Percentiles rank a stretch among this genome's conserved stretches.
phyloP scores from a whole-genome alignment of 768 basidiomycete genomes.

The Megacollybia marginata region DNA sequence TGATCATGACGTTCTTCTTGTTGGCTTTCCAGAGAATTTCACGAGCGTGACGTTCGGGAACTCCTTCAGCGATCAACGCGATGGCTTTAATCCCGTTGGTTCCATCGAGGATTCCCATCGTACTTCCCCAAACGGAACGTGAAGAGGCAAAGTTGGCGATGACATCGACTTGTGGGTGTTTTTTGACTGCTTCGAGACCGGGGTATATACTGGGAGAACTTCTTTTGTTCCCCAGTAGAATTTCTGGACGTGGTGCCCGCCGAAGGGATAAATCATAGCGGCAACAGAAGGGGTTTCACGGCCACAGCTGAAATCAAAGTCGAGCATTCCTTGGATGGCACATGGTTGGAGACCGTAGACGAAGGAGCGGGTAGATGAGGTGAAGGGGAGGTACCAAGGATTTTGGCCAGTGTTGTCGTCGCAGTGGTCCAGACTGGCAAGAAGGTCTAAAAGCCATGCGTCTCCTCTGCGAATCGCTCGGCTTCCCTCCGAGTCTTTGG shows the following conservation, averaged over 20 bases:
- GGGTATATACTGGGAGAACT: slow-evolving; percentile 56
- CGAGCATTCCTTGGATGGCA: slow-evolving; percentile 95
- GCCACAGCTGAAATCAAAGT: slow-evolving; percentile 98
- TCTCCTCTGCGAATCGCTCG: slow-evolving; percentile 92
- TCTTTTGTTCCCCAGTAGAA: slow-evolving; percentile 99
- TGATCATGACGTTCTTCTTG: slow-evolving; percentile 75
- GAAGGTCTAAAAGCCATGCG: slow-evolving; percentile 93
- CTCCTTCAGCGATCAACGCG: slow-evolving; percentile 97
- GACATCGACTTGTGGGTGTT: slow-evolving; percentile 95
- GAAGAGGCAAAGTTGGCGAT: slow-evolving; percentile 97
- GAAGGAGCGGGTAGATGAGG: slow-evolving; percentile 88
- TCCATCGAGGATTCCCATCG: slow-evolving; percentile 74
- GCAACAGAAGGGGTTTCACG: slow-evolving; percentile 87
- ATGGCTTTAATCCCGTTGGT: slow-evolving; percentile 47
- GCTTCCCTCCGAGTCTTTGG: slow-evolving; percentile 96
- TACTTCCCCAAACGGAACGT: slow-evolving; percentile 90
- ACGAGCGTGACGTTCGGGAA: slow-evolving; percentile 94
- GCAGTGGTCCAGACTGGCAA: slow-evolving; percentile 99
- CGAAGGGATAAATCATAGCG: slow-evolving; percentile 99
- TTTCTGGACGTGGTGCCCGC: slow-evolving; percentile 99
- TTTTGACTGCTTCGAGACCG: slow-evolving; percentile 85
- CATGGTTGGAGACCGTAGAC: slow-evolving; percentile 99
- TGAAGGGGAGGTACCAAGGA: slow-evolving; percentile 87
- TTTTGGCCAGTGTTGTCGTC: slow-evolving; percentile 62
- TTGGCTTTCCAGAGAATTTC: slow-evolving; percentile 89